Percentiles rank a stretch among this genome's conserved stretches.
phyloP scores from a whole-genome alignment of 1,284 basidiomycete species.

The Sutorius eximius region DNA sequence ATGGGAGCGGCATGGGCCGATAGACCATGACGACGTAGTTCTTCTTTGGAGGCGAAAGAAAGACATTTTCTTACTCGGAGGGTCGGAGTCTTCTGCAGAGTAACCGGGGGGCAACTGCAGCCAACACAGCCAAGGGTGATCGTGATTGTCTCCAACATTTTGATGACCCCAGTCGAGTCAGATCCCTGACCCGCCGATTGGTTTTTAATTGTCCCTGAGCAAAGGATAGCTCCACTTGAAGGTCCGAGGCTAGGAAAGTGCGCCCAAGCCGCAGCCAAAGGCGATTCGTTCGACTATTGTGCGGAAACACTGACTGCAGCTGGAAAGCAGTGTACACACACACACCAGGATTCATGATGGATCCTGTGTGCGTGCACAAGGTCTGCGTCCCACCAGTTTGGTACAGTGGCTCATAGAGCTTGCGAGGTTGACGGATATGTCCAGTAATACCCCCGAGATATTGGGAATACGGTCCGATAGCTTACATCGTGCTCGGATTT shows the following conservation, averaged over 20 bases:
- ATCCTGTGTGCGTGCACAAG: slow-evolving; percentile 2
- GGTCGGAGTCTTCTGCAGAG: no score
- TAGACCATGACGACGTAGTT: not conserved
- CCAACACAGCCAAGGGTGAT: slow-evolving; percentile 4
- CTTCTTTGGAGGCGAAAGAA: not conserved
- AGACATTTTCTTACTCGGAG: not conserved
- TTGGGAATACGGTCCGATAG: no score
- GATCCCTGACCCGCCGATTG: not conserved
- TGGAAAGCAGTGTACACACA: slow-evolving; percentile 2
- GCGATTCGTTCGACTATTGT: not conserved
- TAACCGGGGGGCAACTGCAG: not conserved
- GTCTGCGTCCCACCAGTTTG: not conserved
- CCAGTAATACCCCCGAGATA: no score
- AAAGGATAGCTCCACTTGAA: not conserved
- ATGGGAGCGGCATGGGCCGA: not conserved
- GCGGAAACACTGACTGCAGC: not conserved
- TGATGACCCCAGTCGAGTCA: not conserved
- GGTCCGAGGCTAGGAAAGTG: not conserved
- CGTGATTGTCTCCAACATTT: not conserved
- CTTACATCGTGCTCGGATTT: no score
- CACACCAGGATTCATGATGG: not conserved
- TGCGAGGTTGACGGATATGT: no score
- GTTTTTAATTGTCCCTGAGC: not conserved
- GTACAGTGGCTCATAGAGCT: no score
- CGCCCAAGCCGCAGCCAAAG: not conserved